Base-by-base conservation (phyloP, 2,329 filamentous ascomycete species). In the Fusarium acutatum region DNA sequence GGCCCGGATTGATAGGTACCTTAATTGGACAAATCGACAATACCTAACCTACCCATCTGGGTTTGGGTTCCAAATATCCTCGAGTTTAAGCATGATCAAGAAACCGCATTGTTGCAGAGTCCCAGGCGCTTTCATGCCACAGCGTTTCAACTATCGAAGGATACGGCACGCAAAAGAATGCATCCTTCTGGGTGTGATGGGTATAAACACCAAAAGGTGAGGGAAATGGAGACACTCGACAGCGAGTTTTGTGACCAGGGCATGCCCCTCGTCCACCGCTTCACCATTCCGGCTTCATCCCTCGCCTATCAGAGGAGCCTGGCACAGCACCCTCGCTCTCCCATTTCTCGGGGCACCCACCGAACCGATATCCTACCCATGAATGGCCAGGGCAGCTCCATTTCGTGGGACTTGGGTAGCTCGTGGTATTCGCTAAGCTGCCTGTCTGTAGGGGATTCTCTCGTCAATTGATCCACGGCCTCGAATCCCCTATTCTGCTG, bases 261-360 rank as follows among this genome's bases (percentile, higher is more conserved):
- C 44, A 71, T 71, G 49, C 70, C 59, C 66, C 64, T 69, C 64
- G 64, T 69, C 71, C 70, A 73, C 71, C 71, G 70, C 71, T 73
- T 67, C 58, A 67, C 71, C 70, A 70, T 60, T 67, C 71, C 70
- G 71, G 70, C 71, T 73, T 73, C 70, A 67, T 71, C 71, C 71
- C 66, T 73, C 71, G 71, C 71, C 71, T 73, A 73, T 73, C 71
- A 73, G 71, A n/a, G n/a, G 70, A 66, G 38, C 54, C 65, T 56
- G 59, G 71, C 47, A 71, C 70, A 62, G 71, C 47, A 71, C 71
- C 66, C 70, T 73, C 66, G 70, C 57, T 73, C 71, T 71, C 71
- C 66, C 70, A 73, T 67, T 73, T 66, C 64, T 73, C 61, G 68
- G 71, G 58, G 71, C 61, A 56, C 44, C 66, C 70, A 73, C 71